Base-by-base conservation (phyloP, 176 grass and related monocot species). In the Pontederia crassipes region DNA sequence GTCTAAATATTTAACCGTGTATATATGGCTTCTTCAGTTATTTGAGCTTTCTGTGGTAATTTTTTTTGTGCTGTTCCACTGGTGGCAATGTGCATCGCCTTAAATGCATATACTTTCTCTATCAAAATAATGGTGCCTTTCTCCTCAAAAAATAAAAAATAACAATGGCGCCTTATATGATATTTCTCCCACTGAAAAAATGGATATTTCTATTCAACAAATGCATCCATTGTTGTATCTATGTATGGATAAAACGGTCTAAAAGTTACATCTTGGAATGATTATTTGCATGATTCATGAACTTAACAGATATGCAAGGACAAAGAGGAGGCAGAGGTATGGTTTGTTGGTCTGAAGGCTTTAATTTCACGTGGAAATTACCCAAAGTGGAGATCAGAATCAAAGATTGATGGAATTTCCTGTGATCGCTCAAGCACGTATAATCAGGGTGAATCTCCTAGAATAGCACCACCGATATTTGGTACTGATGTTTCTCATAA, bases 261-360 rank as follows among this genome's bases (percentile, higher is more conserved):
- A 9, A 28, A 45, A 45, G 5, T 15, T 46, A 32, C 29, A 15
- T 8, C 32, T 45, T 45, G 32, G 29, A 11, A 61, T 0, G 1
- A 56, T 56, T n/a, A n/a, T 56, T 17, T 17, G 54, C 29, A 77
- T 66, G 64, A 74, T 32, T 26, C 61, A 62, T 51, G 11, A 62
- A 54, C 45, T 60, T 64, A 46, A 52, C 83, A 91, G 88, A 83
- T 91, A 54, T 91, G 88, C 74, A 91, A 91, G 79, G 83, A 91
- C 64, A 91, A 83, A 80, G 88, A 83, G 53, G 88, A 91, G 58
- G 67, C 83, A 28, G 88, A 86, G 71, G 70, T 76, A 46, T 91
- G 88, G 83, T 91, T 86, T 58, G 77, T 91, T 77, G 80, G 83
- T 45, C 70, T 86, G 58, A 91, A 86, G 62, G 77, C 83, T 57